Evolutionary conservation across 1,139 yeast species (phyloP).

Genomic region (Protomyces macrosporus): DNA sequence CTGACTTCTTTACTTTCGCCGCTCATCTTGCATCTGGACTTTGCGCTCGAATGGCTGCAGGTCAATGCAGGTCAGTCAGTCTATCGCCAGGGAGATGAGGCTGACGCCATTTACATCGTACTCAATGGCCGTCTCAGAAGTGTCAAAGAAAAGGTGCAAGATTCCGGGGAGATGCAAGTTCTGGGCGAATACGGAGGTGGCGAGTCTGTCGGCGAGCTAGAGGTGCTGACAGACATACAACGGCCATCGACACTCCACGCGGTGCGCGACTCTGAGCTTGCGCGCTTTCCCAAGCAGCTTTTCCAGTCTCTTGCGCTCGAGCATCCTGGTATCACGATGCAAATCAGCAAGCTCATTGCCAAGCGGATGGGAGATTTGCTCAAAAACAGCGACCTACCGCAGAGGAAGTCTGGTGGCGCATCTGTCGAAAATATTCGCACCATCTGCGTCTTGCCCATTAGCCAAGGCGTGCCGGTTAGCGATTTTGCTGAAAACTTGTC

Average conservation of each 20-base stretch:
- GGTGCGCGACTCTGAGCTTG: slow-evolving; percentile 87
- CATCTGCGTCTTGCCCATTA: slow-evolving; percentile 74
- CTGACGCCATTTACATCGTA: slow-evolving; percentile 88
- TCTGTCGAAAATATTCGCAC: slow-evolving; percentile 55
- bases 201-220: slow-evolving; percentile 90
- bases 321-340: slow-evolving; percentile 83
- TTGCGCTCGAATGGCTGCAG: slow-evolving; percentile 93
- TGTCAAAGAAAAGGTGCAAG: slow-evolving; percentile 37
- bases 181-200: slow-evolving; percentile 89
- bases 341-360: slow-evolving; percentile 84
- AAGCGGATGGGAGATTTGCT: slow-evolving; percentile 47
- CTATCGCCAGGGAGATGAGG: slow-evolving; percentile 71
- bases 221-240: slow-evolving; percentile 77
- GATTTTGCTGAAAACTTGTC: slow-evolving; percentile 76
- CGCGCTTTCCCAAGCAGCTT: slow-evolving; percentile 81
- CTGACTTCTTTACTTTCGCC: slow-evolving; percentile 62
- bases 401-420: background rate
- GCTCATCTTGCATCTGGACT: slow-evolving; percentile 69
- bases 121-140: slow-evolving; percentile 84
- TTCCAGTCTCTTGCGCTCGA: slow-evolving; percentile 79
- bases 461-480: slow-evolving; percentile 70
- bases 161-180: slow-evolving; percentile 41
- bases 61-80: slow-evolving; percentile 75
- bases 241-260: slow-evolving; percentile 75
- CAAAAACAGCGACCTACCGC: slow-evolving; percentile 28